phyloP scores from a whole-genome alignment of 2,329 filamentous ascomycete species.

The Pseudogymnoascus sp. region DNA sequence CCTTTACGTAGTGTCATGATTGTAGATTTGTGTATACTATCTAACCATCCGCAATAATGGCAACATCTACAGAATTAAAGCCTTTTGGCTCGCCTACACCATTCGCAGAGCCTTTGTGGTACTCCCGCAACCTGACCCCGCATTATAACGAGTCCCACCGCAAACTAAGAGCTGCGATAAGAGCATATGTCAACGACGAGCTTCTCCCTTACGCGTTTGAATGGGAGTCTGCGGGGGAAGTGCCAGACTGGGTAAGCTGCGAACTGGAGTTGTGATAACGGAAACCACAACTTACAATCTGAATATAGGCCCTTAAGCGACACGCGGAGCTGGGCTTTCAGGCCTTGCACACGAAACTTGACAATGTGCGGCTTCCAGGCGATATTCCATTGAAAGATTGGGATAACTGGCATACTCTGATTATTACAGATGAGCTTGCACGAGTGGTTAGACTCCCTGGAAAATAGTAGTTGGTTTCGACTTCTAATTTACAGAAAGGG shows the following conservation, averaged over 20 bases:
- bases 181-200: conserved; percentile 49
- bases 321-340: conserved; percentile 27
- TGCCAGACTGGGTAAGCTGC: conserved; percentile 35
- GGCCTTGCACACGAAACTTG: conserved; percentile 28
- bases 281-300: not conserved
- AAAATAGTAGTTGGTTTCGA: not conserved
- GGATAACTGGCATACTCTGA: conserved; percentile 48
- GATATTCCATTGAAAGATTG: conserved; percentile 39
- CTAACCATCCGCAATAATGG: not conserved
- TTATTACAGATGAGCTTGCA: conserved; percentile 46
- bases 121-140: conserved; percentile 31
- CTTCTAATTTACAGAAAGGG: conserved; percentile 24
- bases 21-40: not conserved
- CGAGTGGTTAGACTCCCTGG: conserved; percentile 31
- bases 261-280: conserved; percentile 8
- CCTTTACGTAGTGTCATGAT: not conserved
- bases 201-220: conserved; percentile 50
- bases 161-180: conserved; percentile 45
- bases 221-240: conserved; percentile 52
- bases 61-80: not conserved
- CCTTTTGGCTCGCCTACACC: conserved; percentile 23
- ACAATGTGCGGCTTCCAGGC: conserved; percentile 35
- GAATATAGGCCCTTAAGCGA: conserved; percentile 21
- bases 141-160: conserved; percentile 58
- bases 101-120: conserved; percentile 28